These are phyloP conservation scores for Vanrija humicola DNA, from an alignment of 1,284 basidiomycete genomes.

Conservation along the genomic window DNA sequence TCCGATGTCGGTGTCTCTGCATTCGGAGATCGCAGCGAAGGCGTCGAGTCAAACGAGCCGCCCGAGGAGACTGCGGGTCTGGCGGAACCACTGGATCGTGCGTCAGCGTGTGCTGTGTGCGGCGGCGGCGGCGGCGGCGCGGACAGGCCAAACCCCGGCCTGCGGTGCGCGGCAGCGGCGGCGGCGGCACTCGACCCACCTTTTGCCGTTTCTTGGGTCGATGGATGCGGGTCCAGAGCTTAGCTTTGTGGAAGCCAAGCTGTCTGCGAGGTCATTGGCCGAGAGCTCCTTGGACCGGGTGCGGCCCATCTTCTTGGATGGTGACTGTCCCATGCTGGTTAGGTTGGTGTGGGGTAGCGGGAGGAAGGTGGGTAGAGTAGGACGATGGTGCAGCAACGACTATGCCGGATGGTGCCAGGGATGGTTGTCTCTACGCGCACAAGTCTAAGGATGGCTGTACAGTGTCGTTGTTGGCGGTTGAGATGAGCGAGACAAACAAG, in stretches of 20 bases:
- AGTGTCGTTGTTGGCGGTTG: background rate
- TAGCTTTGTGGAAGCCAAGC: constrained; percentile 31
- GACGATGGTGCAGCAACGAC: background rate
- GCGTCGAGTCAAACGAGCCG: too few relatives aligned
- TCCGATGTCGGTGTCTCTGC: background rate
- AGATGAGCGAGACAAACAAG: background rate
- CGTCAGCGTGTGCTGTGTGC: too few relatives aligned
- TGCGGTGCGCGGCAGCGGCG: too few relatives aligned
- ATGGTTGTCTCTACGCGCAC: too few relatives aligned
- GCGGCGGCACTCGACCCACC: constrained; percentile 3
- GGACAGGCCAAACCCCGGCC: background rate
- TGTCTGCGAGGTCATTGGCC: constrained; percentile 42
- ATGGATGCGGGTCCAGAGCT: constrained; percentile 4
- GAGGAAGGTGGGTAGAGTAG: background rate
- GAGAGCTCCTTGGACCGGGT: constrained; percentile 50
- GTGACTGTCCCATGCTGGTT: constrained; percentile 47
- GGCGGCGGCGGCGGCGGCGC: too few relatives aligned
- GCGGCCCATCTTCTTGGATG: constrained; percentile 50
- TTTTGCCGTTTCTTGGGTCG: constrained; percentile 7
- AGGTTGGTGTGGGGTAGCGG: background rate
- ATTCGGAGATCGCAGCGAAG: background rate
- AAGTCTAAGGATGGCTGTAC: too few relatives aligned
- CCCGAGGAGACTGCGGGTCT: too few relatives aligned
- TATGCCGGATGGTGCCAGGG: too few relatives aligned
- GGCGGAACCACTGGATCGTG: too few relatives aligned